These are phyloP conservation scores for Solanum dulcamara DNA, from an alignment of 257 asterid genomes.

Conservation along the genomic window DNA sequence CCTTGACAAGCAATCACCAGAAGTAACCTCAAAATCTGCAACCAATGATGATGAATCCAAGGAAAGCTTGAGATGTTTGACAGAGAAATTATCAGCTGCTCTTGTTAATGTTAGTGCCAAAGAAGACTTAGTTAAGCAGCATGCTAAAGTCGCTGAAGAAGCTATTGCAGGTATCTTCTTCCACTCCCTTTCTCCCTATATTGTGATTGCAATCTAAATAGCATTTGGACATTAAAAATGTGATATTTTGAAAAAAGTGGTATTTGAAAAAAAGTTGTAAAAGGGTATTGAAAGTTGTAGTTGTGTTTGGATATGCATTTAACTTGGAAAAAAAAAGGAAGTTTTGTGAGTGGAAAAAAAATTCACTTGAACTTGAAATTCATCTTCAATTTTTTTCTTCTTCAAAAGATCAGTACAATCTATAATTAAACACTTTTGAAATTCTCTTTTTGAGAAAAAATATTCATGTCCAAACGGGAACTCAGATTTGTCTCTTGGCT, in stretches of 20 bases:
- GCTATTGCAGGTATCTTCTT: conserved; percentile 61
- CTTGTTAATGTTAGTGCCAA: conserved; percentile 65
- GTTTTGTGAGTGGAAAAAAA: not conserved
- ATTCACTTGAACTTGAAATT: not conserved
- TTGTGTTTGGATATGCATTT: not conserved
- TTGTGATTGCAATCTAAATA: not conserved
- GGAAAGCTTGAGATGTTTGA: conserved; percentile 35
- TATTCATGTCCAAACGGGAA: not conserved
- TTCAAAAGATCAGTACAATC: not conserved
- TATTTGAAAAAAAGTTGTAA: not conserved
- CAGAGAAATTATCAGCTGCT: conserved; percentile 65
- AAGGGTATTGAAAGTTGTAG: not conserved
- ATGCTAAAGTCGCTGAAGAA: conserved; percentile 79
- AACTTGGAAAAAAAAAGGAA: not conserved
- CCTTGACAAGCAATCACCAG: conserved; percentile 29
- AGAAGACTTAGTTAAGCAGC: conserved; percentile 80
- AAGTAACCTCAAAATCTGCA: conserved; percentile 31
- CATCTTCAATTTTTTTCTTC: not conserved
- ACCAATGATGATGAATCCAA: conserved; percentile 26
- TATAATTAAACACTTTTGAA: not conserved
- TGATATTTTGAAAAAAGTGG: not conserved
- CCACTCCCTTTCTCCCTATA: not conserved
- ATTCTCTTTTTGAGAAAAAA: not conserved
- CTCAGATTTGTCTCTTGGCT: not conserved
- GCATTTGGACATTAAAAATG: not conserved